Conservation (phyloP, 1,284 basidiomycete genomes). For the Phlebopus sp. region DNA sequence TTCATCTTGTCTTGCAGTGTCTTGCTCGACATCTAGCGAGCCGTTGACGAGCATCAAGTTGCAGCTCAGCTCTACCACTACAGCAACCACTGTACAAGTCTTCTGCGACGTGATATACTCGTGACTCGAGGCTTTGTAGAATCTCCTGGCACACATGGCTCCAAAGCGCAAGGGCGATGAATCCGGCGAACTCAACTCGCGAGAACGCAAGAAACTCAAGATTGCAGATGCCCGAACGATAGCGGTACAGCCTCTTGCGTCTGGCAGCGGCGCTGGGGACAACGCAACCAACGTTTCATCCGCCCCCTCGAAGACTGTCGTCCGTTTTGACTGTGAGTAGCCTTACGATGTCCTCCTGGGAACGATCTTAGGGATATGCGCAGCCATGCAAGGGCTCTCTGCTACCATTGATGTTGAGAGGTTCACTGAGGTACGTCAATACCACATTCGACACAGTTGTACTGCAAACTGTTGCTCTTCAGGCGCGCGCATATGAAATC, state of each 20-base stretch:
- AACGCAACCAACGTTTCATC: constrained; percentile 24
- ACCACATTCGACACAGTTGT: neutral
- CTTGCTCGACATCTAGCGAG: neutral
- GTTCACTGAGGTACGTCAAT: constrained; percentile 69
- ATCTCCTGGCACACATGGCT: constrained; percentile 38
- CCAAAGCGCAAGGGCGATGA: constrained; percentile 51
- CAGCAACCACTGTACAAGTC: too few species aligned
- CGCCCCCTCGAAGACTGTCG: constrained; percentile 38
- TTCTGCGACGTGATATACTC: too few species aligned
- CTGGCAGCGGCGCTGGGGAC: constrained; percentile 11
- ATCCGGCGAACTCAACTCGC: constrained; percentile 38
- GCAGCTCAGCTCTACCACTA: too few species aligned
- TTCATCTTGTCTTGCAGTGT: neutral
- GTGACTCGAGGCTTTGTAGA: too few species aligned
- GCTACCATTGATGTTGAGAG: constrained; percentile 80
- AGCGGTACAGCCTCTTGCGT: constrained; percentile 47
- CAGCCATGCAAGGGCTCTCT: constrained; percentile 63
- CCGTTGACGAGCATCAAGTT: too few species aligned
- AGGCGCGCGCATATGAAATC: constrained; percentile 88
- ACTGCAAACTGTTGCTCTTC: neutral
- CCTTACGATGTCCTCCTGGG: neutral
- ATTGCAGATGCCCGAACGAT: constrained; percentile 64
- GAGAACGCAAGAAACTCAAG: constrained; percentile 69
- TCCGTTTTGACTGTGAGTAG: constrained; percentile 40
- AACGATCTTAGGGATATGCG: neutral